phyloP scores from a whole-genome alignment of 495 filamentous ascomycete genomes.

The Pyronema omphalodes region DNA sequence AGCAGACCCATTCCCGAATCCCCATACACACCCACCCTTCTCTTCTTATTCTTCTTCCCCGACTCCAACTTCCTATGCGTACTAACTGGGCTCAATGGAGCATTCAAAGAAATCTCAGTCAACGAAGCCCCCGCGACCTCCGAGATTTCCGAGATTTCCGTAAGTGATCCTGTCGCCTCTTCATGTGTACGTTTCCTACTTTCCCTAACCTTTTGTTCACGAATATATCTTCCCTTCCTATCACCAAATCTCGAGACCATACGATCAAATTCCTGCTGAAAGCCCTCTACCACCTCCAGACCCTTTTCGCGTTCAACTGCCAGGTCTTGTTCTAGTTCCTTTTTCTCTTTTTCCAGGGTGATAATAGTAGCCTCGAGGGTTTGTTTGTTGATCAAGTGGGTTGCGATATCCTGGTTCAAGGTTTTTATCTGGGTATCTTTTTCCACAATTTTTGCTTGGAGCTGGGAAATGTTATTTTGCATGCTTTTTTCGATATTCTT shows the following conservation, averaged over 20 bases:
- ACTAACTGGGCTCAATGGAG: not conserved
- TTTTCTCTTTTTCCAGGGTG: constrained; percentile 6
- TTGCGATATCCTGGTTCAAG: constrained; percentile 4
- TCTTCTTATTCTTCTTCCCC: not conserved
- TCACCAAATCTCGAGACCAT: constrained; percentile 16
- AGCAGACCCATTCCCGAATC: constrained; percentile 1
- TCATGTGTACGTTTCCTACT: not conserved
- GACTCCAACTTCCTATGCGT: not conserved
- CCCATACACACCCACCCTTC: not conserved
- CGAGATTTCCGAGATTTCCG: not conserved
- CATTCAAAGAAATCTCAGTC: too few species aligned
- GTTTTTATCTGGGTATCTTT: constrained; percentile 8
- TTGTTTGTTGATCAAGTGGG: constrained; percentile 4
- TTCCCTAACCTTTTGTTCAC: constrained; percentile 6
- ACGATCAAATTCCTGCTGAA: constrained; percentile 12
- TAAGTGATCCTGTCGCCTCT: not conserved
- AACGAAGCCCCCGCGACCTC: too few species aligned
- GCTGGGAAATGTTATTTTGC: constrained; percentile 5
- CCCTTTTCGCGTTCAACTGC: constrained; percentile 12
- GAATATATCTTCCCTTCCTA: constrained; percentile 11
- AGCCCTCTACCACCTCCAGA: constrained; percentile 4
- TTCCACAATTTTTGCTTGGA: constrained; percentile 4
- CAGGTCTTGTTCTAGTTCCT: constrained; percentile 6
- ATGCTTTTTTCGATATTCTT: not conserved
- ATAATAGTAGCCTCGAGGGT: constrained; percentile 7